These are phyloP conservation scores for Vaccinium macrocarpon DNA, from an alignment of 148 eudicot species.

Conservation along the genomic window DNA sequence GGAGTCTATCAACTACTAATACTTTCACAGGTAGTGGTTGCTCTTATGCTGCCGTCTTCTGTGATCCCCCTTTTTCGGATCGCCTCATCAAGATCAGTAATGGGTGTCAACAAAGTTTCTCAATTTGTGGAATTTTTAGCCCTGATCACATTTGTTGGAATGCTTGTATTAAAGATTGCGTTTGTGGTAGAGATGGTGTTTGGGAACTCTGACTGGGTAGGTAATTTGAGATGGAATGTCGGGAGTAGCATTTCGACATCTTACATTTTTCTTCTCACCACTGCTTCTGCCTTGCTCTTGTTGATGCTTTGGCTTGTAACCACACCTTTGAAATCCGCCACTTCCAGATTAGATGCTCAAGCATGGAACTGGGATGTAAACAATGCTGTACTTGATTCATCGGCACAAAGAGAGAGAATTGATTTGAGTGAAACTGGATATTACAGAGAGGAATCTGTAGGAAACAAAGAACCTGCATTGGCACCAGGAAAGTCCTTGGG, in stretches of 20 bases:
- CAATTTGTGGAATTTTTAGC: slow-evolving; percentile 63
- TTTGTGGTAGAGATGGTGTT: slow-evolving; percentile 84
- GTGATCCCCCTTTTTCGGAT: slow-evolving; percentile 86
- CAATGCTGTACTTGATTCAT: slow-evolving; percentile 32
- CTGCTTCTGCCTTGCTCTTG: slow-evolving; percentile 48
- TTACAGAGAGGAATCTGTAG: slow-evolving; percentile 29
- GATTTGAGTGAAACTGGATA: slow-evolving; percentile 27
- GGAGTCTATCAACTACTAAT: slow-evolving; percentile 79
- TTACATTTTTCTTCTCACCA: slow-evolving; percentile 54
- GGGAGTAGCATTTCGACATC: slow-evolving; percentile 44
- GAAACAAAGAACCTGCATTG: slow-evolving; percentile 36
- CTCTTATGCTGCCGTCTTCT: slow-evolving; percentile 83
- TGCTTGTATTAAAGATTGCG: slow-evolving; percentile 64
- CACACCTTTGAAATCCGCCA: slow-evolving; percentile 77
- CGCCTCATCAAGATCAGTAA: slow-evolving; percentile 68
- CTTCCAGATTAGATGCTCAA: slow-evolving; percentile 44
- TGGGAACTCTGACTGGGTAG: slow-evolving; percentile 84
- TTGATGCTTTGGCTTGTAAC: slow-evolving; percentile 72
- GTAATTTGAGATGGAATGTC: slow-evolving; percentile 68
- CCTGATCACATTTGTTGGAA: slow-evolving; percentile 57
- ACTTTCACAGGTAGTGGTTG: slow-evolving; percentile 78
- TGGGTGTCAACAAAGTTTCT: slow-evolving; percentile 76
- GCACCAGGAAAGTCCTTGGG: slow-evolving; percentile 27
- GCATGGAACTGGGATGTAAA: slow-evolving; percentile 46
- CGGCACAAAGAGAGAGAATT: slow-evolving; percentile 32